Evolutionary conservation across 306 rosid species (phyloP), one percentile per base, ranked within the genome.

Genomic region (Morella rubra): DNA sequence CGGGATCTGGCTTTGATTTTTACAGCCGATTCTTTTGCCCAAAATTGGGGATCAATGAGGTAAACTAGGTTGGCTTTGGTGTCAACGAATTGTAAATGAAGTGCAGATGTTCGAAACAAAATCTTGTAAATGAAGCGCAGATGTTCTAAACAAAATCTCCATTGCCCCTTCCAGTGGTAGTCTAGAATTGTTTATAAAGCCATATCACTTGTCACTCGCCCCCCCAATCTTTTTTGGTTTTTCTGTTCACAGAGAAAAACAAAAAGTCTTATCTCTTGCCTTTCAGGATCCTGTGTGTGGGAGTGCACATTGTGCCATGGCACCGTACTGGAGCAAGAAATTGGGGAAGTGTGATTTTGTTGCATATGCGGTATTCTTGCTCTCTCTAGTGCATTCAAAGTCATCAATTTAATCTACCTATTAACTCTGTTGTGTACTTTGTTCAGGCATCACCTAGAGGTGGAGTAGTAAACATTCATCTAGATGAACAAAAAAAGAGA

Each of bases 401-500:
- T 72, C 7, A 6, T 60, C 61, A 42, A 64, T 74, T 51, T 37
- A 68, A 24, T 73, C 56, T 47, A n/a, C 5, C 12, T 49, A 44
- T 14, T 72, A 61, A 83, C 37, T 4, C 1, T 46, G 3, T 68
- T n/a, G 47, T 27, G 77, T 62, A 51, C 32, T 77, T 27, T 80
- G 72, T 19, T 42, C 68, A 91, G 98, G 97, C 98, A 73, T 94
- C 98, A 20, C 79, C 83, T 0, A 85, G 96, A 80, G 90, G 98
- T 18, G 98, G 94, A 81, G 82, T 67, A 69, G 27, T 93, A 42
- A 69, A 80, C 65, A 69, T 89, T 79, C 94, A 82, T 86, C 18
- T 83, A 19, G 90, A 91, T 51, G 89, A 91, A 65, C 82, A 85
- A 80, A 89, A 81, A 46, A 90, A 87, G 54, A 87, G 90, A 61